Percentiles rank a stretch among this genome's conserved stretches.
These are phyloP conservation scores for Leccinum fallax DNA, from an alignment of 1,284 basidiomycete species.

Conservation along the genomic window DNA sequence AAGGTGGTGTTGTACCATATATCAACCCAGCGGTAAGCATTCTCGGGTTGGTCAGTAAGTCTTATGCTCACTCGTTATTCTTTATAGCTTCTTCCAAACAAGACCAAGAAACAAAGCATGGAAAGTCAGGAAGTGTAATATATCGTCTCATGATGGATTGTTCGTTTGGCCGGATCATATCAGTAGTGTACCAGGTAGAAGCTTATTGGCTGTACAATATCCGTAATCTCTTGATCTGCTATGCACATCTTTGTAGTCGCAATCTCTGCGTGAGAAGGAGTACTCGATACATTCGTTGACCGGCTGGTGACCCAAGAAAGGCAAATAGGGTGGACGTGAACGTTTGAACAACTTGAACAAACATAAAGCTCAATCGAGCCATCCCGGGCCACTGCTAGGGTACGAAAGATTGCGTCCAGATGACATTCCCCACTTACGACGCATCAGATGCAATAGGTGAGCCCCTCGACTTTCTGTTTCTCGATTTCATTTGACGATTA, in stretches of 20 bases:
- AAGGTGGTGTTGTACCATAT: conserved; percentile 84
- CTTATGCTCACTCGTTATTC: background rate
- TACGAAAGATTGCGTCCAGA: too few relatives aligned
- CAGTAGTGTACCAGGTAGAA: conserved; percentile 20
- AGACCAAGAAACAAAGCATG: conserved; percentile 36
- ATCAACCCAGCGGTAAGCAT: conserved; percentile 39
- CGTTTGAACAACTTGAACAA: too few relatives aligned
- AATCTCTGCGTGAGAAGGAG: too few relatives aligned
- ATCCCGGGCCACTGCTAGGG: too few relatives aligned
- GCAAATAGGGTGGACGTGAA: too few relatives aligned
- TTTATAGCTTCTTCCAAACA: conserved; percentile 34
- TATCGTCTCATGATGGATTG: conserved; percentile 1
- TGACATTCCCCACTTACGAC: too few relatives aligned
- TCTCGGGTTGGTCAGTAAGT: background rate
- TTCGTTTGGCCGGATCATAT: background rate
- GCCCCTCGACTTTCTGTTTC: too few relatives aligned
- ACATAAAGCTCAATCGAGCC: too few relatives aligned
- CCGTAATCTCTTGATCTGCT: background rate
- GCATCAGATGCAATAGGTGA: too few relatives aligned
- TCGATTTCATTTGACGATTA: too few relatives aligned
- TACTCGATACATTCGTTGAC: too few relatives aligned
- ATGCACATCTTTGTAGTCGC: background rate
- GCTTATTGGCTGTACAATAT: conserved; percentile 1
- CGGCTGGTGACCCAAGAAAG: too few relatives aligned
- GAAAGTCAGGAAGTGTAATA: conserved; percentile 37